Evolutionary conservation across 1,139 yeast genomes (phyloP), one percentile per base, ranked within the genome.

Genomic region (Candida gigantensis): DNA sequence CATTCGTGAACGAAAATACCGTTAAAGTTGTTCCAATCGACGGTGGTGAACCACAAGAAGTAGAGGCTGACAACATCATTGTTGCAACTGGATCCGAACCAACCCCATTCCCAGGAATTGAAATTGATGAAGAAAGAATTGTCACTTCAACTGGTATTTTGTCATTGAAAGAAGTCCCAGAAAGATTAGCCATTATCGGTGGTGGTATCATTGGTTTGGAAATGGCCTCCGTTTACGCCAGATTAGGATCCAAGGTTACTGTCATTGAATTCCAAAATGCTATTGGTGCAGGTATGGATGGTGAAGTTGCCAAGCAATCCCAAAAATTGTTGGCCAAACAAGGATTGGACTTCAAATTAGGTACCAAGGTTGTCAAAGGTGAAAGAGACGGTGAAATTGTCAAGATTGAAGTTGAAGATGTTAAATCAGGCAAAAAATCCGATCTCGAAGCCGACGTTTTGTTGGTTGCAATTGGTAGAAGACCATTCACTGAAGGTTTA

Each of bases 201-300:
- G 99, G 97, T 69, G 98, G 99, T 76, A 92, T 94, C 69, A 94
- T 94, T 62, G 99, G 99, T 59, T 79, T 94, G 53, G 99, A 94
- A 74, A 92, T 94, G 97, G 98, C 96, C 47, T 89, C 97, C 24
- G 98, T 94, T 34, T 94, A 95, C 84, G 72, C 94, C 41, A 82
- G 98, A 69, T 74, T 94, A 55, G 99, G 99, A 34, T 73, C 96
- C 35, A 90, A 92, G 71, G 98, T 94, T 46, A 90, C 97, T 35
- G 84, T 94, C 39, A 70, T 94, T 46, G 99, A 94, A 74, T 94
- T 80, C 79, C 88, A 84, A 68, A 74, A 76, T 55, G 78, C 94
- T 47, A 85, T 94, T 59, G 97, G 97, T 73, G 88, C 68, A 34
- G 95, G 97, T 53, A 94, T 94, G 97, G 99, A 94, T 65, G 84